phyloP scores from a whole-genome alignment of 768 basidiomycete species.

The Megacollybia marginata region DNA sequence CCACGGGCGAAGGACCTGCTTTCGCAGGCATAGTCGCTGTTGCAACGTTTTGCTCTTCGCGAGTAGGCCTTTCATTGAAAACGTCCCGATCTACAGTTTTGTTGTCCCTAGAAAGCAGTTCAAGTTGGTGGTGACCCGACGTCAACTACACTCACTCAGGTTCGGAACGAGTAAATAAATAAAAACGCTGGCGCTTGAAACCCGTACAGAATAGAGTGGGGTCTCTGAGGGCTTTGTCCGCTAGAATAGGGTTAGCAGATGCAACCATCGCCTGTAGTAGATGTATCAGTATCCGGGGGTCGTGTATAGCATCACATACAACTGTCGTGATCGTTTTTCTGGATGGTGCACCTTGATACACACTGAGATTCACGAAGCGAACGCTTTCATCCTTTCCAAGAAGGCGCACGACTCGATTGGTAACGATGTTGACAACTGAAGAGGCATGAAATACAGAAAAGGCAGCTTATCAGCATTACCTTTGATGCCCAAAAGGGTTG shows the following conservation, averaged over 20 bases:
- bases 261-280: constrained; percentile 80
- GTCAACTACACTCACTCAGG: constrained; percentile 62
- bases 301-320: constrained; percentile 31
- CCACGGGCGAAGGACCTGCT: constrained; percentile 61
- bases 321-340: constrained; percentile 80
- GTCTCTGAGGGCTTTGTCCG: constrained; percentile 77
- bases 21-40: constrained; percentile 42
- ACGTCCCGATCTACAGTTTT: constrained; percentile 90
- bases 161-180: constrained; percentile 85
- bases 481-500: constrained; percentile 92
- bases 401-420: constrained; percentile 84
- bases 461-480: constrained; percentile 35
- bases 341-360: constrained; percentile 92
- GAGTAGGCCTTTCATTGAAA: constrained; percentile 95
- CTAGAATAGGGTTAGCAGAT: constrained; percentile 90
- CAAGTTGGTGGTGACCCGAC: no score
- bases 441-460: neutral
- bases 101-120: constrained; percentile 48
- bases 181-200: constrained; percentile 89
- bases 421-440: constrained; percentile 87
- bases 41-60: constrained; percentile 90
- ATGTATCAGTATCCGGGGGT: neutral
- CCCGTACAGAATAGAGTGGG: constrained; percentile 92
- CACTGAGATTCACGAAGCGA: constrained; percentile 77
- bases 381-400: constrained; percentile 93